Percentiles rank a stretch among this genome's conserved stretches.
Conservation (phyloP, 768 basidiomycete genomes). For the Naganishia antarctica region DNA sequence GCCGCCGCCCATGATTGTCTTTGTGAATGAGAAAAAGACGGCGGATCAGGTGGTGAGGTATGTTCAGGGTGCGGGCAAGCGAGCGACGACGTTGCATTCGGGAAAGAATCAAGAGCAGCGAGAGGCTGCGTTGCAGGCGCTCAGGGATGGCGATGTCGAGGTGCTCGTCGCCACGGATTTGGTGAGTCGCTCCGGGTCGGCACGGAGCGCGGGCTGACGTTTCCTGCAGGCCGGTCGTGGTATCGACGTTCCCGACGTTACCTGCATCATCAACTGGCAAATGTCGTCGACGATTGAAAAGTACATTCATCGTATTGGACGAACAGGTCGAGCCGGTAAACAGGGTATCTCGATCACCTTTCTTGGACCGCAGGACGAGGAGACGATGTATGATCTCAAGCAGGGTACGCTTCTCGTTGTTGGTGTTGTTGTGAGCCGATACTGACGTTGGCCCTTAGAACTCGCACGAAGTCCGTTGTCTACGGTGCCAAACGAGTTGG, state of each 20-base stretch:
- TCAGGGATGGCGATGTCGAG: slow-evolving; percentile 79
- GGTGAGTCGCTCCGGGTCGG: slow-evolving; percentile 21
- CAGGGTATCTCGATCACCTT: slow-evolving; percentile 90
- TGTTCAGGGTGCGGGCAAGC: slow-evolving; percentile 86
- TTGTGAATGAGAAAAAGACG: slow-evolving; percentile 99
- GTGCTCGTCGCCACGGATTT: slow-evolving; percentile 94
- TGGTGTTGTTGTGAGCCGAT: background rate
- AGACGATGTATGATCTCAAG: slow-evolving; percentile 92
- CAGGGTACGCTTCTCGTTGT: slow-evolving; percentile 59
- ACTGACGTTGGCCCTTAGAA: slow-evolving; percentile 54
- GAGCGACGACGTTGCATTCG: slow-evolving; percentile 83
- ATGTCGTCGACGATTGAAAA: slow-evolving; percentile 96
- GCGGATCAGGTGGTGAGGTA: slow-evolving; percentile 98
- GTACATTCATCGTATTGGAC: slow-evolving; percentile 96
- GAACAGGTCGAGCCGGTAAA: slow-evolving; percentile 97
- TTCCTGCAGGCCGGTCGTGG: slow-evolving; percentile 73
- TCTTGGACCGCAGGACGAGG: slow-evolving; percentile 91
- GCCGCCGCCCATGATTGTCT: slow-evolving; percentile 89
- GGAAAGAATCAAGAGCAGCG: slow-evolving; percentile 98
- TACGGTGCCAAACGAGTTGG: slow-evolving; percentile 79
- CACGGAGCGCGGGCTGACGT: background rate
- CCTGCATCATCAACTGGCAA: slow-evolving; percentile 92
- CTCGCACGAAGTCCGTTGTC: slow-evolving; percentile 90
- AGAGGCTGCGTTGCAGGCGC: slow-evolving; percentile 79
- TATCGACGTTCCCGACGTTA: slow-evolving; percentile 97